These are phyloP conservation scores for Orbilia ellipsospora DNA, from an alignment of 2,329 filamentous ascomycete species.

Conservation along the genomic window DNA sequence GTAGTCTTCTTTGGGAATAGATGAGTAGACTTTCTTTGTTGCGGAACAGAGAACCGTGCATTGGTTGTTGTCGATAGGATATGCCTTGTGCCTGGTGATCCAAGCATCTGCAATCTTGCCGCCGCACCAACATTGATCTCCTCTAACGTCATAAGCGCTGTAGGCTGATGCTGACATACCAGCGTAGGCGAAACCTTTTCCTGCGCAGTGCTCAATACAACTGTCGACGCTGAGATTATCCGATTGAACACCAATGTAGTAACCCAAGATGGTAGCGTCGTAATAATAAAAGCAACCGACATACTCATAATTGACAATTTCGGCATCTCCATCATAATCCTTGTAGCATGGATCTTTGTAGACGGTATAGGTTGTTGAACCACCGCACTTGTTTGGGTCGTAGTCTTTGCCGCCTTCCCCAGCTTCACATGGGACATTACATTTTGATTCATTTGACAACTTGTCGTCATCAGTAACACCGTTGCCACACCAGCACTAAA, in stretches of 20 bases:
- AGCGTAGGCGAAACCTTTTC: conserved; percentile 14
- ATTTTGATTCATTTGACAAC: neutral
- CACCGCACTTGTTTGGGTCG: conserved; percentile 11
- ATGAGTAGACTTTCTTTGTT: conserved; percentile 3
- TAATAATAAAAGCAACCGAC: conserved; percentile 21
- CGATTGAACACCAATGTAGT: neutral
- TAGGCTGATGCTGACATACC: conserved; percentile 8
- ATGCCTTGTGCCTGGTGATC: neutral
- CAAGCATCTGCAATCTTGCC: conserved; percentile 13
- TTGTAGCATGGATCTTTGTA: conserved; percentile 29
- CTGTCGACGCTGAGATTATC: conserved; percentile 28
- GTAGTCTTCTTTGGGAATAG: conserved; percentile 1
- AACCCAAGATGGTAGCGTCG: neutral
- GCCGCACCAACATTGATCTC: conserved; percentile 26
- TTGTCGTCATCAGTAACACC: conserved; percentile 4
- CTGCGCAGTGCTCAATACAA: conserved; percentile 15
- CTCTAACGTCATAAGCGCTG: neutral
- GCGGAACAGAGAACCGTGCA: conserved; percentile 12
- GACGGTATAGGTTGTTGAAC: conserved; percentile 10
- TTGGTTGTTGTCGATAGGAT: neutral
- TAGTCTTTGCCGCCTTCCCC: neutral
- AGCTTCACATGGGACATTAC: conserved; percentile 5
- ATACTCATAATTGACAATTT: neutral
- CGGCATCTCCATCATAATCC: conserved; percentile 1
- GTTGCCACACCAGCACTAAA: conserved; percentile 21